These are phyloP conservation scores for Saccharomycodes ludwigii DNA, from an alignment of 805 yeast genomes.

Conservation along the genomic window DNA sequence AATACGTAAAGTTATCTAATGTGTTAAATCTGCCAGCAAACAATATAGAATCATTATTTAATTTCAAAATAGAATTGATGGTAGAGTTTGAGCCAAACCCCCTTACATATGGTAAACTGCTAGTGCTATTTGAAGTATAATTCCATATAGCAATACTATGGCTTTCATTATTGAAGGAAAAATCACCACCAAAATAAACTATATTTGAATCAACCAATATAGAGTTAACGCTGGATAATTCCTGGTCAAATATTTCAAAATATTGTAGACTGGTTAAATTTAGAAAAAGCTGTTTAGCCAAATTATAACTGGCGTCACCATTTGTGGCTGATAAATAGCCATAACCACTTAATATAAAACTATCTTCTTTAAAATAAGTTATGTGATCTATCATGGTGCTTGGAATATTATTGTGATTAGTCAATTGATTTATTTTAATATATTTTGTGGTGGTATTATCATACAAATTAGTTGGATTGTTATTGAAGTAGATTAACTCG, in stretches of 20 bases:
- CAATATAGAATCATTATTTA: slow-evolving; percentile 39
- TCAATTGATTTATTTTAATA: slow-evolving; percentile 1
- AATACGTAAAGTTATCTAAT: slow-evolving; percentile 38
- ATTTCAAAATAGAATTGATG: slow-evolving; percentile 49
- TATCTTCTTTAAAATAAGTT: slow-evolving; percentile 19
- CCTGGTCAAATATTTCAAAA: slow-evolving; percentile 15
- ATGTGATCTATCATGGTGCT: slow-evolving; percentile 17
- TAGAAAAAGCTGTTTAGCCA: slow-evolving; percentile 22
- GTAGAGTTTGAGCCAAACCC: slow-evolving; percentile 57
- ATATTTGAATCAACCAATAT: slow-evolving; percentile 38
- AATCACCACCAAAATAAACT: slow-evolving; percentile 74
- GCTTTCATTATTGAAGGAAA: slow-evolving; percentile 36
- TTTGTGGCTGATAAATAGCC: slow-evolving; percentile 17
- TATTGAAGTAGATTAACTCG: slow-evolving; percentile 5
- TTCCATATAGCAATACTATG: slow-evolving; percentile 53
- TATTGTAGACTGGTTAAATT: slow-evolving; percentile 20
- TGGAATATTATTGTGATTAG: no score
- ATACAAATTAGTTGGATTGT: no score
- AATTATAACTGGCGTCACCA: slow-evolving; percentile 11
- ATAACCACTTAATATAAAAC: slow-evolving; percentile 24
- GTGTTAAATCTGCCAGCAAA: slow-evolving; percentile 72
- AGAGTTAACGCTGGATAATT: slow-evolving; percentile 25
- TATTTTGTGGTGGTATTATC: slow-evolving; percentile 3
- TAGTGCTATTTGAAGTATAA: slow-evolving; percentile 27
- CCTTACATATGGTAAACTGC: slow-evolving; percentile 49